A percentile compares a stretch with the other conserved stretches of the same genome.
Conservation (phyloP, 2,329 filamentous ascomycete species). For the Scytalidium lignicola region DNA sequence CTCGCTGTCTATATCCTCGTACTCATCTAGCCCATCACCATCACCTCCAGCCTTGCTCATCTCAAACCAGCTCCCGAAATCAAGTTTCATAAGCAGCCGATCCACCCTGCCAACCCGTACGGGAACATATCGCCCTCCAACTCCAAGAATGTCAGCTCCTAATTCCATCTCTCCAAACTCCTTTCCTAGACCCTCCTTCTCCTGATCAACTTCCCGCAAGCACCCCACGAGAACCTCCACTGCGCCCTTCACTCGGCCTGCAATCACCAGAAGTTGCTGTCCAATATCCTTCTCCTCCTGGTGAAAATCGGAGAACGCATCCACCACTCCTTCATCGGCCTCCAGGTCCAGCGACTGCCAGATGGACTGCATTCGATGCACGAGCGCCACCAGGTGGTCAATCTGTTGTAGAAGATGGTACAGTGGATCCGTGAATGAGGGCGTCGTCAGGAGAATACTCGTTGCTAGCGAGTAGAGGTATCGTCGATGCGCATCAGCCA, state of each 20-base stretch:
- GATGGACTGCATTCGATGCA: constrained; percentile 69
- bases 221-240: constrained; percentile 57
- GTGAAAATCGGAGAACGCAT: constrained; percentile 65
- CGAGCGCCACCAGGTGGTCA: constrained; percentile 76
- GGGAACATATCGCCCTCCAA: constrained; percentile 58
- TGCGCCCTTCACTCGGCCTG: constrained; percentile 59
- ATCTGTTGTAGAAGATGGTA: constrained; percentile 65
- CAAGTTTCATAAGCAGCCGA: constrained; percentile 84
- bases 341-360: constrained; percentile 78
- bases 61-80: constrained; percentile 39
- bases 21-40: constrained; percentile 11
- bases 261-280: constrained; percentile 57
- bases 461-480: constrained; percentile 68
- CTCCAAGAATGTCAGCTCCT: constrained; percentile 14
- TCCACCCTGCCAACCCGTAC: constrained; percentile 75
- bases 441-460: constrained; percentile 60
- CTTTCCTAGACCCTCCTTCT: constrained; percentile 28
- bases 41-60: constrained; percentile 8
- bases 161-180: constrained; percentile 27
- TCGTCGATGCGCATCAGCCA: constrained; percentile 71
- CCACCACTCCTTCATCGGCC: constrained; percentile 74
- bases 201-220: constrained; percentile 49
- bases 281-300: constrained; percentile 68
- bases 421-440: constrained; percentile 57
- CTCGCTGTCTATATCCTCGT: constrained; percentile 1